These are phyloP conservation scores for Huntiella decipiens DNA, from an alignment of 2,329 filamentous ascomycete genomes.

Conservation along the genomic window DNA sequence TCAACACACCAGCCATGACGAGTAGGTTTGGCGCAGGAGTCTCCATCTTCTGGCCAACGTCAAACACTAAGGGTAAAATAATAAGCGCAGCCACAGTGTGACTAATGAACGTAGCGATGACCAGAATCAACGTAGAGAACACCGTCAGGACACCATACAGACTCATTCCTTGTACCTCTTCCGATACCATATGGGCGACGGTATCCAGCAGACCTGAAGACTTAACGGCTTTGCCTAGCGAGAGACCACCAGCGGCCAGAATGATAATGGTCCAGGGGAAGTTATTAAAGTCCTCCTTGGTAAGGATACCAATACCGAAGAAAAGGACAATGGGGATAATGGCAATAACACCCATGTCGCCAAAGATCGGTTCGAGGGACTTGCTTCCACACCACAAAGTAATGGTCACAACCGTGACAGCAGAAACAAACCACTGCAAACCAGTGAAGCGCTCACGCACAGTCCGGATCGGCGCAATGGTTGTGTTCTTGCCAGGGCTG, in stretches of 20 bases:
- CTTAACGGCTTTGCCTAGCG: constrained; percentile 83
- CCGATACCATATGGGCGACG: constrained; percentile 60
- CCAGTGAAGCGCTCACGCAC: constrained; percentile 77
- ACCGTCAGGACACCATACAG: constrained; percentile 75
- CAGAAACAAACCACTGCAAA: constrained; percentile 79
- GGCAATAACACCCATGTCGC: constrained; percentile 95
- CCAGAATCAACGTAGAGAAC: constrained; percentile 66
- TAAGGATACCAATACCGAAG: constrained; percentile 89
- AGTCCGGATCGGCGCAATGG: constrained; percentile 76
- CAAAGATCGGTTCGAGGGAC: constrained; percentile 70
- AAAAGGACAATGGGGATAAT: constrained; percentile 92
- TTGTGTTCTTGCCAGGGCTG: constrained; percentile 64
- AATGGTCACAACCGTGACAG: constrained; percentile 71
- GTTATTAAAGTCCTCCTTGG: constrained; percentile 99
- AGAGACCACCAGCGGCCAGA: constrained; percentile 78
- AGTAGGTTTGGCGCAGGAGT: constrained; percentile 84
- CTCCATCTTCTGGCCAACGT: constrained; percentile 70
- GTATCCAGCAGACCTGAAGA: constrained; percentile 83
- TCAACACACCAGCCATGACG: constrained; percentile 86
- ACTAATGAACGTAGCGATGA: constrained; percentile 93
- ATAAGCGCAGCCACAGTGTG: constrained; percentile 94
- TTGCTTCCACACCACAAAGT: constrained; percentile 82
- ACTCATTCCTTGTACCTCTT: constrained; percentile 54
- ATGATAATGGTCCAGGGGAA: constrained; percentile 99
- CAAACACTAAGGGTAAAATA: constrained; percentile 72